Evolutionary conservation across 306 rosid genomes (phyloP).

Genomic region (Vigna angularis): DNA sequence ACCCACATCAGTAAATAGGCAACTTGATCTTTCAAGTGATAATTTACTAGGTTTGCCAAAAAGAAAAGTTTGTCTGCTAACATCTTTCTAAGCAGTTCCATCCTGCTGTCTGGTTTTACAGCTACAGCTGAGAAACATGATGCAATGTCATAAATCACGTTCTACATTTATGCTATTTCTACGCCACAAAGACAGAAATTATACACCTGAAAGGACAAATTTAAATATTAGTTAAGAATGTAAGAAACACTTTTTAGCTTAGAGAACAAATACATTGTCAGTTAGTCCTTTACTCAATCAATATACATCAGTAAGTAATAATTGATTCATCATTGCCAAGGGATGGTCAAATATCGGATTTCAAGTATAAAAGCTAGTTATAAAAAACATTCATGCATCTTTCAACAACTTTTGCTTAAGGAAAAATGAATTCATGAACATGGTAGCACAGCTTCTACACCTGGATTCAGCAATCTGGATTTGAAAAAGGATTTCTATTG

Average conservation of each 20-base stretch:
- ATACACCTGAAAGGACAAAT: background rate
- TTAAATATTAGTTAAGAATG: slow-evolving; percentile 3
- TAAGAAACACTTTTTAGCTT: slow-evolving; percentile 4
- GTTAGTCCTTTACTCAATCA: background rate
- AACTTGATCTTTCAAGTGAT: slow-evolving; percentile 38
- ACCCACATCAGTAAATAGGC: slow-evolving; percentile 32
- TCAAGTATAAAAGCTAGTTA: background rate
- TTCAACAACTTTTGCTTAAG: background rate
- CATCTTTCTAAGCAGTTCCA: slow-evolving; percentile 38
- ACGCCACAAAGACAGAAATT: slow-evolving; percentile 3
- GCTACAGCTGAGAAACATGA: slow-evolving; percentile 48
- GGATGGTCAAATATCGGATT: background rate
- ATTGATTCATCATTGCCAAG: background rate
- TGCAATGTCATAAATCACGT: slow-evolving; percentile 20
- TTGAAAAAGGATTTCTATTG: background rate
- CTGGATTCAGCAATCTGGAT: too few species aligned
- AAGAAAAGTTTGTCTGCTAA: slow-evolving; percentile 45
- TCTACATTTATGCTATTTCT: background rate
- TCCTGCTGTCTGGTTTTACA: slow-evolving; percentile 43
- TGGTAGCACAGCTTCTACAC: background rate
- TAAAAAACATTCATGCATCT: background rate
- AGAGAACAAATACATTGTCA: background rate
- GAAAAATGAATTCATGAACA: background rate
- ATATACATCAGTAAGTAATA: background rate
- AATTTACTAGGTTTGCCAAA: slow-evolving; percentile 47